Percentiles rank a stretch among this genome's conserved stretches.
These are phyloP conservation scores for Myrica gale DNA, from an alignment of 306 rosid species.

Conservation along the genomic window DNA sequence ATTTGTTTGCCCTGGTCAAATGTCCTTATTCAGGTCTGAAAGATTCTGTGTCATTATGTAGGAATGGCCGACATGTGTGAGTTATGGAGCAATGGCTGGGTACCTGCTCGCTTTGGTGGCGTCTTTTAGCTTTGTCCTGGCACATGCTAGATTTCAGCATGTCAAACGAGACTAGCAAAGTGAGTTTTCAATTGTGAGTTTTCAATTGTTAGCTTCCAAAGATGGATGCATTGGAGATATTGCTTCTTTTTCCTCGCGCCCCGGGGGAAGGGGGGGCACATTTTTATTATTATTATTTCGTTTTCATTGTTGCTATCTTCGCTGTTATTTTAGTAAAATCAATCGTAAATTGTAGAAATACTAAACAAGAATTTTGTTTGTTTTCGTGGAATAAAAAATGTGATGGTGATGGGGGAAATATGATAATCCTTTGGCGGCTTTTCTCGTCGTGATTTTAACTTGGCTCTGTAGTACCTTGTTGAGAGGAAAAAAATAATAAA, in stretches of 20 bases:
- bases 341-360: too few species aligned
- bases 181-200: background rate
- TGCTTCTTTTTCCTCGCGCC: background rate
- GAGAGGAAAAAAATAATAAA: too few species aligned
- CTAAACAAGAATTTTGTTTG: too few species aligned
- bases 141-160: slow-evolving; percentile 33
- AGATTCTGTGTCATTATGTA: slow-evolving; percentile 28
- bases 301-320: too few species aligned
- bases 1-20: background rate
- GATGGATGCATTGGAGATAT: background rate
- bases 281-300: too few species aligned
- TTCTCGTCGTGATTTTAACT: too few species aligned
- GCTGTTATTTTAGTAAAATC: too few species aligned
- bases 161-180: slow-evolving; percentile 57
- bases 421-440: too few species aligned
- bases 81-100: slow-evolving; percentile 71
- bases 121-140: slow-evolving; percentile 45
- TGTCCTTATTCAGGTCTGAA: slow-evolving; percentile 14
- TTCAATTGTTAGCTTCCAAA: background rate
- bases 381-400: too few species aligned
- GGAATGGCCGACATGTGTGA: slow-evolving; percentile 96
- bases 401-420: too few species aligned
- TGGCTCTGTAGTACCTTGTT: too few species aligned
- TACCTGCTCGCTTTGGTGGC: slow-evolving; percentile 53
- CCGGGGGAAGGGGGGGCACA: too few species aligned